A percentile compares a stretch with the other conserved stretches of the same genome.
Evolutionary conservation across 176 grass and related monocot genomes (phyloP).

Genomic region (Carex parvula): DNA sequence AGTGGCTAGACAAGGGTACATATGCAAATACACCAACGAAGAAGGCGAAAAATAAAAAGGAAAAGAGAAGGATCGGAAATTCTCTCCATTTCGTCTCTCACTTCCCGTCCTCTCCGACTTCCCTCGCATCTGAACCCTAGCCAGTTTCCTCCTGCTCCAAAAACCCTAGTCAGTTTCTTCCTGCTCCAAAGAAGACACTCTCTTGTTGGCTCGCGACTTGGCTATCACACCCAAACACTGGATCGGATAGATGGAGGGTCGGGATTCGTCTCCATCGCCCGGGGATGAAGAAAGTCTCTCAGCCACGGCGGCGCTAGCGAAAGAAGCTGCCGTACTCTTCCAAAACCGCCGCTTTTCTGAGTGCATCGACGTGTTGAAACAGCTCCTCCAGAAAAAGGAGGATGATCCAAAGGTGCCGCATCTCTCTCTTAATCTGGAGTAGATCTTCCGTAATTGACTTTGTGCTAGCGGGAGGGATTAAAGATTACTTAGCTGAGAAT

Average conservation of each 20-base stretch:
- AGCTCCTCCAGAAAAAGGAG: slow-evolving; percentile 69
- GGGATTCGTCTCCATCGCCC: slow-evolving; percentile 45
- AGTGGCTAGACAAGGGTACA: not conserved
- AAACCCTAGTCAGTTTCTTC: slow-evolving; percentile 22
- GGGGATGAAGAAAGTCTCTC: slow-evolving; percentile 53
- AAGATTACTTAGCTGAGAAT: not conserved
- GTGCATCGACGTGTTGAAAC: slow-evolving; percentile 58
- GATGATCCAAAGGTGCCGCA: slow-evolving; percentile 63
- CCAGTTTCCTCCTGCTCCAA: not conserved
- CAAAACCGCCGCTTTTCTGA: slow-evolving; percentile 63
- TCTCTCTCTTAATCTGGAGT: not conserved
- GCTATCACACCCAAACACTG: not conserved
- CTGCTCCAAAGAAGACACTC: not conserved
- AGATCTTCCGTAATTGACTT: slow-evolving; percentile 20
- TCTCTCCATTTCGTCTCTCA: slow-evolving; percentile 28
- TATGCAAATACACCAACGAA: slow-evolving; percentile 1
- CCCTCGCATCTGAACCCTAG: slow-evolving; percentile 47
- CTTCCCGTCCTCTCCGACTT: slow-evolving; percentile 6
- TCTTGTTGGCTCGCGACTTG: not conserved
- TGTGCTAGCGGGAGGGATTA: not conserved
- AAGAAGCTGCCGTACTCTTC: slow-evolving; percentile 63
- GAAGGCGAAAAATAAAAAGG: not conserved
- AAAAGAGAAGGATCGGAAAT: slow-evolving; percentile 6
- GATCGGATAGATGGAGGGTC: slow-evolving; percentile 44
- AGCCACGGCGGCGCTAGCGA: slow-evolving; percentile 54